phyloP scores from a whole-genome alignment of 1,284 basidiomycete species.

The Microbotryum violaceum region DNA sequence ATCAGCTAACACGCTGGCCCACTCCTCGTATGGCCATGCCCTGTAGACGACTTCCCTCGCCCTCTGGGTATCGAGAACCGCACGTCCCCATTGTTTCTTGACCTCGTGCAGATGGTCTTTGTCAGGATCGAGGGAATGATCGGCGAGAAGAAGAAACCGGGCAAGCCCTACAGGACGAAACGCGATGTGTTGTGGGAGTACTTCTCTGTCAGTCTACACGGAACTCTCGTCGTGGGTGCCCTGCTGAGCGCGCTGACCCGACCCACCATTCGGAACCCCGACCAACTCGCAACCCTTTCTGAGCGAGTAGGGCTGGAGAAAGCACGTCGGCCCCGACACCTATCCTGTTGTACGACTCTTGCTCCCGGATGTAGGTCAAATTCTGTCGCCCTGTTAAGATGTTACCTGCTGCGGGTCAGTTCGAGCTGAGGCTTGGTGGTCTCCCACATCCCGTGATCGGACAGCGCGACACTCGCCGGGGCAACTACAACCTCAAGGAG shows the following conservation, averaged over 20 bases:
- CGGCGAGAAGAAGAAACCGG: conserved; percentile 32
- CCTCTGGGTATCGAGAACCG: conserved; percentile 13
- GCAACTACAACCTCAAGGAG: conserved; percentile 86
- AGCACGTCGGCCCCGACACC: conserved; percentile 45
- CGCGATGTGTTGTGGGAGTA: conserved; percentile 38
- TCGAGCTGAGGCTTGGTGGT: too few species aligned
- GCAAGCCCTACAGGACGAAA: conserved; percentile 30
- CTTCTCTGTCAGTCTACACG: conserved; percentile 26
- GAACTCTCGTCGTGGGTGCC: not conserved
- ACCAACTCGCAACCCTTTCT: too few species aligned
- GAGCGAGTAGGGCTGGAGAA: conserved; percentile 39
- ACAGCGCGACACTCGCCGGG: conserved; percentile 81
- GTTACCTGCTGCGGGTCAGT: too few species aligned
- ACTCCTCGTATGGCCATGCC: too few species aligned
- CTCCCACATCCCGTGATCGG: too few species aligned
- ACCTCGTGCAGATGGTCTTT: conserved; percentile 12
- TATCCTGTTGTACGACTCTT: conserved; percentile 47
- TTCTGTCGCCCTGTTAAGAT: not conserved
- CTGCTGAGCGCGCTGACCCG: conserved; percentile 13
- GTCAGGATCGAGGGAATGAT: conserved; percentile 14
- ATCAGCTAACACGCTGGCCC: too few species aligned
- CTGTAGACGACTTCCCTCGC: conserved; percentile 15
- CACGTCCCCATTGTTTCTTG: conserved; percentile 6
- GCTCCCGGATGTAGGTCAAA: conserved; percentile 44
- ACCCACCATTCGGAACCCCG: not conserved